Percentiles rank a stretch among this genome's conserved stretches.
Conservation (phyloP, 495 filamentous ascomycete species). For the Talaromyces adpressus region DNA sequence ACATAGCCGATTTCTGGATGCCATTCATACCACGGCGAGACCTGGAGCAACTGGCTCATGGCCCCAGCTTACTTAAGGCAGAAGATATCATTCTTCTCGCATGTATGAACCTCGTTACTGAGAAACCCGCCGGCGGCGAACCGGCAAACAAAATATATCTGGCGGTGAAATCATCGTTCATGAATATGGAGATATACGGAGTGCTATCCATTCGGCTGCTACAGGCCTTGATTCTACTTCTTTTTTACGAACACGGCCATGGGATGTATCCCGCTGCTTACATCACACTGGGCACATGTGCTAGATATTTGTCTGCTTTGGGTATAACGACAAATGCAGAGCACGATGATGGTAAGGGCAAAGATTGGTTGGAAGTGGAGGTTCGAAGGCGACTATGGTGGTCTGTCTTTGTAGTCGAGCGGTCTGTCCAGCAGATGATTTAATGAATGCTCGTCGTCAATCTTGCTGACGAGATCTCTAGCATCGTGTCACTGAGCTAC, state of each 20-base stretch:
- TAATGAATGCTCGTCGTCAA: not conserved
- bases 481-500: not conserved
- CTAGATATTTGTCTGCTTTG: not conserved
- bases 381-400: slow-evolving; percentile 13
- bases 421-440: slow-evolving; percentile 8
- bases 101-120: not conserved
- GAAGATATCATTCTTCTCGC: not conserved
- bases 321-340: not conserved
- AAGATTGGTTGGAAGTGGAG: slow-evolving; percentile 10
- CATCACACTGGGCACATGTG: slow-evolving; percentile 9
- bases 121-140: not conserved
- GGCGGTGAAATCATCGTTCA: slow-evolving; percentile 5
- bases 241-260: slow-evolving; percentile 12
- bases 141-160: not conserved
- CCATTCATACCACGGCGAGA: not conserved
- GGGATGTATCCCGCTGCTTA: slow-evolving; percentile 12
- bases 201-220: slow-evolving; percentile 9
- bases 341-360: not conserved
- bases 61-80: not conserved
- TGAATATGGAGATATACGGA: slow-evolving; percentile 9
- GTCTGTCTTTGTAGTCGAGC: slow-evolving; percentile 12
- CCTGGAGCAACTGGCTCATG: not conserved
- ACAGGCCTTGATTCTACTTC: slow-evolving; percentile 11
- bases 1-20: not conserved
- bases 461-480: not conserved